Evolutionary conservation across 345 rosid species (phyloP), one percentile per base, ranked within the genome.

Genomic region (Lumnitzera littorea): DNA sequence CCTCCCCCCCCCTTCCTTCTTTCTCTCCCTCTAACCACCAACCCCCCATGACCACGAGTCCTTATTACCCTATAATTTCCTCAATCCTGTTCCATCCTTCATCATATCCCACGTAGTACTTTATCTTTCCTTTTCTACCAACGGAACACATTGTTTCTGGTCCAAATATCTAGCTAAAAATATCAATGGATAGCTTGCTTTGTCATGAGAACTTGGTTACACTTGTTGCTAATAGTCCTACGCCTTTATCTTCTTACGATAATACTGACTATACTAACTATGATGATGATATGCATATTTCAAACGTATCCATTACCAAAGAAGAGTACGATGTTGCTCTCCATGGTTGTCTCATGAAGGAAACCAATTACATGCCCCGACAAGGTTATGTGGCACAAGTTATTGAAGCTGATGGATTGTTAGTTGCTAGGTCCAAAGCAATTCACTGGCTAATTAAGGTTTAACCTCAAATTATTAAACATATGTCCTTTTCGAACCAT

Each of bases 121-220:
- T 4, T 36, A 5, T 47, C 51, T 41, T 50, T 15, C 62, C 20
- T 20, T 14, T 23, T 20, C 27, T 46, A 24, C 55, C 13, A 15
- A 2, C 15, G 20, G 0, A 20, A 20, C 20, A 20, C 20, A 20
- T 20, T 20, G 20, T 20, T 20, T 20, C 20, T 50, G 69, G 43
- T 36, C 43, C 43, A 9, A 36, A 7, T 36, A 36, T 6, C 43
- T 36, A 36, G 43, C 43, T 9, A 36, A 36, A 36, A 36, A 36
- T 12, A 11, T n/a, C 20, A 16, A 51, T 15, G 55, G 55, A 15
- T 16, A 51, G 61, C 56, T 41, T 67, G 71, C 60, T 67, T 24
- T 67, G 71, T 55, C 56, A 67, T 29, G 71, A 67, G 66, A 61
- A 48, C 12, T 67, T 61, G 68, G 48, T 50, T 24, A 29, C 47